phyloP scores from a whole-genome alignment of 2,329 filamentous ascomycete species.

The Colletotrichum brevisporum region DNA sequence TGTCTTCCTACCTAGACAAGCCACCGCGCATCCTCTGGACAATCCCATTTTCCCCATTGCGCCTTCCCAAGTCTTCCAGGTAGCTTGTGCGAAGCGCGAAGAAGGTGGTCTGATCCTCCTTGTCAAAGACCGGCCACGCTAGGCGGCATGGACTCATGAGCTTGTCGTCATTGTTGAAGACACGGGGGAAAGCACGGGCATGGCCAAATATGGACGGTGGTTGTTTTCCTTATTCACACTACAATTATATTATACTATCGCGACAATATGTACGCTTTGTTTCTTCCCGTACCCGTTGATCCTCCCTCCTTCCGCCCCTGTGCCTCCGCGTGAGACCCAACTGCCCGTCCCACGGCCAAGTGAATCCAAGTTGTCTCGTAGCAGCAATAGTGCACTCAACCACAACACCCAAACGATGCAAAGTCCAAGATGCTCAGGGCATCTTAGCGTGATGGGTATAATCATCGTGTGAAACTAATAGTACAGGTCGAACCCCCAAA shows the following conservation, averaged over 20 bases:
- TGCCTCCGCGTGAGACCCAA: background rate
- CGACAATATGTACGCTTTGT: slow-evolving; percentile 19
- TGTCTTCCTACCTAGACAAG: background rate
- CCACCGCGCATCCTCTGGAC: background rate
- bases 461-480: slow-evolving; percentile 37
- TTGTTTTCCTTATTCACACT: slow-evolving; percentile 10
- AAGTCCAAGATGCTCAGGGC: slow-evolving; percentile 26
- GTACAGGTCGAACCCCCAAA: slow-evolving; percentile 27
- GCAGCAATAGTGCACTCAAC: slow-evolving; percentile 2
- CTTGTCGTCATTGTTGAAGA: slow-evolving; percentile 1
- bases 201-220: background rate
- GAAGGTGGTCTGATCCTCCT: too few species aligned
- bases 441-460: slow-evolving; percentile 38
- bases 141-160: background rate
- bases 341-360: background rate
- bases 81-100: too few species aligned
- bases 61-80: too few species aligned
- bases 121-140: too few species aligned
- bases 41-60: background rate
- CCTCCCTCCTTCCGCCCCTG: background rate
- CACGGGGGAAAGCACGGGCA: background rate
- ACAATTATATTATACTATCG: slow-evolving; percentile 36
- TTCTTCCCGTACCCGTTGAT: slow-evolving; percentile 1
- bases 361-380: background rate
- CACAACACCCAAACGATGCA: slow-evolving; percentile 23